Evolutionary conservation across 116 monocot genomes (phyloP).

Genomic region (Dioscorea cayenensis): DNA sequence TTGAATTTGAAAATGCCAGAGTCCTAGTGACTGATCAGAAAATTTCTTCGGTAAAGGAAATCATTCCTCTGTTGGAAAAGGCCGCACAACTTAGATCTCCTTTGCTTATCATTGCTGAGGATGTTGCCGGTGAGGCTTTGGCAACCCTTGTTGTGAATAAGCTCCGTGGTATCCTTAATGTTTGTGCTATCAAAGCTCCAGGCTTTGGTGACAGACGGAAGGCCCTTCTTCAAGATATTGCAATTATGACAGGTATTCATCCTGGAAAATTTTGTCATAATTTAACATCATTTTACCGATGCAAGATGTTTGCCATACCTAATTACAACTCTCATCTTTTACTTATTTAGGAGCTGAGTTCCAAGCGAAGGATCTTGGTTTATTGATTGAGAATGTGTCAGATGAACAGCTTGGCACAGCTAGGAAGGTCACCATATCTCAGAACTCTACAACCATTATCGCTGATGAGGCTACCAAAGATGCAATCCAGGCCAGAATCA

Average conservation of each 20-base stretch:
- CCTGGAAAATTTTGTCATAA: constrained; percentile 26
- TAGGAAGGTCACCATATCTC: constrained; percentile 42
- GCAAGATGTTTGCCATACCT: too few species aligned
- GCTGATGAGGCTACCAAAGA: constrained; percentile 44
- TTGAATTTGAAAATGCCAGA: constrained; percentile 84
- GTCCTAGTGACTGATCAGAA: constrained; percentile 80
- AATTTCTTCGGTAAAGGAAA: constrained; percentile 67
- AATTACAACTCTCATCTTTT: not conserved
- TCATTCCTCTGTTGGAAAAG: constrained; percentile 82
- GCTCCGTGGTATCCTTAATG: constrained; percentile 65
- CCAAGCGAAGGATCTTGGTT: constrained; percentile 36
- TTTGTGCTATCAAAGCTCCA: constrained; percentile 78
- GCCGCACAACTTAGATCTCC: constrained; percentile 71
- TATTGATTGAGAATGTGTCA: constrained; percentile 25
- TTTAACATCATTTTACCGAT: not conserved
- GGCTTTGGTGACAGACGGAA: constrained; percentile 76
- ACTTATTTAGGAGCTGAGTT: not conserved
- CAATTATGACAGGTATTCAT: not conserved
- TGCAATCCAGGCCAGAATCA: constrained; percentile 49
- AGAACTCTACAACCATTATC: constrained; percentile 42
- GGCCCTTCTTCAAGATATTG: constrained; percentile 64
- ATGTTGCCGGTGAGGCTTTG: constrained; percentile 67
- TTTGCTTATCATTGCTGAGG: constrained; percentile 72
- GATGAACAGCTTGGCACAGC: constrained; percentile 47
- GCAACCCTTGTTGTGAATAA: constrained; percentile 86